phyloP scores from a whole-genome alignment of 805 yeast species.

The Cyberlindnera suaveolens region DNA sequence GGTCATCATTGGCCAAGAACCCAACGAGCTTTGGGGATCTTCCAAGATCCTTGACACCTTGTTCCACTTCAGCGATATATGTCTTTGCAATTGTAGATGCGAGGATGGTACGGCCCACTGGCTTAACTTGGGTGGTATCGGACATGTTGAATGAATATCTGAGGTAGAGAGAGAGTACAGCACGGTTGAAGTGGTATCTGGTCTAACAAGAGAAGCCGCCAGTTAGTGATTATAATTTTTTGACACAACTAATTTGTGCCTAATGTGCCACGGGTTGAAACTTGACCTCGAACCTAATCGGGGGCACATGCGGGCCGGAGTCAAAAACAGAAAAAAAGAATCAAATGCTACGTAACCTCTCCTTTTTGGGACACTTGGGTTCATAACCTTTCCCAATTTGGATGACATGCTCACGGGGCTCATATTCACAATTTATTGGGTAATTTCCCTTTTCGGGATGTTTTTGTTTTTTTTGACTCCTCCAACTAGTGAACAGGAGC shows the following conservation, averaged over 20 bases:
- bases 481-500: too few relatives aligned
- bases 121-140: slow-evolving; percentile 16
- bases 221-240: not conserved
- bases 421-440: too few relatives aligned
- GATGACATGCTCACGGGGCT: too few relatives aligned
- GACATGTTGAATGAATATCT: slow-evolving; percentile 10
- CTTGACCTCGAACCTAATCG: not conserved
- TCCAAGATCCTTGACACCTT: slow-evolving; percentile 45
- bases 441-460: too few relatives aligned
- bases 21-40: slow-evolving; percentile 81
- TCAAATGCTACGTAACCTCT: too few relatives aligned
- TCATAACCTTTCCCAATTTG: too few relatives aligned
- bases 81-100: slow-evolving; percentile 86
- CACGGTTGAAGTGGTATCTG: slow-evolving; percentile 1
- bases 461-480: too few relatives aligned
- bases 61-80: slow-evolving; percentile 64
- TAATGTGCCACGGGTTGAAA: not conserved
- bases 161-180: not conserved
- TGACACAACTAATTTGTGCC: not conserved
- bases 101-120: slow-evolving; percentile 70
- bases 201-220: not conserved
- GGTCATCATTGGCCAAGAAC: slow-evolving; percentile 85
- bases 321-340: not conserved
- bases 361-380: too few relatives aligned
- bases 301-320: not conserved